phyloP scores from a whole-genome alignment of 2,329 filamentous ascomycete species.

The Talaromyces rugulosus region DNA sequence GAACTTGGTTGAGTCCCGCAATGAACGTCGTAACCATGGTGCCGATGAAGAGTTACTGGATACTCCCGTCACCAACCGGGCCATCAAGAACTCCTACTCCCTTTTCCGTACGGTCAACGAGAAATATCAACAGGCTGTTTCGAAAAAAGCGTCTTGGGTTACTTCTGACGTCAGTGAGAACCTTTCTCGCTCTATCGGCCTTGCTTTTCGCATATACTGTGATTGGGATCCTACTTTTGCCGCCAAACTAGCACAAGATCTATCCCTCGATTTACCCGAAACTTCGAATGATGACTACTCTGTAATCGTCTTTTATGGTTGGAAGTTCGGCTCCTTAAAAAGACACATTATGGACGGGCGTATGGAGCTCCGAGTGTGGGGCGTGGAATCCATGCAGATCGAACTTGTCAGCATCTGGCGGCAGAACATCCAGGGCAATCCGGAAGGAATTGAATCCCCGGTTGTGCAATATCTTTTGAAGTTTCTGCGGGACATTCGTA shows the following conservation, averaged over 20 bases:
- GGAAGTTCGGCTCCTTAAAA: constrained; percentile 65
- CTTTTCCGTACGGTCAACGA: constrained; percentile 30
- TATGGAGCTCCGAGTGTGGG: constrained; percentile 83
- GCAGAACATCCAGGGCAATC: constrained; percentile 46
- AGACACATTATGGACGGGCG: constrained; percentile 76
- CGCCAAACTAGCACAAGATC: constrained; percentile 30
- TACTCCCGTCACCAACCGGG: constrained; percentile 15
- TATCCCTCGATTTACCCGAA: constrained; percentile 33
- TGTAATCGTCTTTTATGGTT: constrained; percentile 47
- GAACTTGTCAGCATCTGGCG: constrained; percentile 67
- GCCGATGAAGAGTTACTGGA: constrained; percentile 20
- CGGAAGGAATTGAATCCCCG: constrained; percentile 43
- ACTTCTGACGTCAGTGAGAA: constrained; percentile 38
- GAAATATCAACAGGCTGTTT: constrained; percentile 35
- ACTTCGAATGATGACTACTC: constrained; percentile 23
- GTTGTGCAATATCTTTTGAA: constrained; percentile 65
- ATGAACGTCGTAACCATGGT: constrained; percentile 21
- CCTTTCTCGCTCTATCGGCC: constrained; percentile 31
- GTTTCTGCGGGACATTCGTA: constrained; percentile 63
- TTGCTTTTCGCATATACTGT: constrained; percentile 28
- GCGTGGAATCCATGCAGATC: constrained; percentile 67
- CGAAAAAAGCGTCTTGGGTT: constrained; percentile 40
- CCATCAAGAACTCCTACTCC: constrained; percentile 23
- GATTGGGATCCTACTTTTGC: constrained; percentile 27
- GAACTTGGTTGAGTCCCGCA: constrained; percentile 27